A percentile compares a stretch with the other conserved stretches of the same genome.
Evolutionary conservation across 306 rosid genomes (phyloP).

Genomic region (Fagus crenata): DNA sequence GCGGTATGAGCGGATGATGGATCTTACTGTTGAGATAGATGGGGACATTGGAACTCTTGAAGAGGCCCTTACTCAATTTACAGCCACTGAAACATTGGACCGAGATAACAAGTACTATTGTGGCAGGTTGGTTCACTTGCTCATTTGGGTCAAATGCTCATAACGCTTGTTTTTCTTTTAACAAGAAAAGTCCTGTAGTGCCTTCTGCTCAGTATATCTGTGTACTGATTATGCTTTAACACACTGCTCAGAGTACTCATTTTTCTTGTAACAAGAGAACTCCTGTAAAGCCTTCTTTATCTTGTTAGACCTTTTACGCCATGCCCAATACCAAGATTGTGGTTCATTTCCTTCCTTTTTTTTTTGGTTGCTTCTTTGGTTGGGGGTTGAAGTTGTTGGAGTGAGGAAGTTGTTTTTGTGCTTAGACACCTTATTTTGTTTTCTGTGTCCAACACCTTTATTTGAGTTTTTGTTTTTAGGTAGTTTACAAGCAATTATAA

Average conservation of each 20-base stretch:
- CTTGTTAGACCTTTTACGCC: not conserved
- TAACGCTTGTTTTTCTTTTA: not conserved
- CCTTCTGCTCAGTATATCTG: not conserved
- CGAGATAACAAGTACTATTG: conserved; percentile 70
- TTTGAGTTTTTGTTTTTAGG: not conserved
- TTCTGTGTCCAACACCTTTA: not conserved
- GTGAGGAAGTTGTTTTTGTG: not conserved
- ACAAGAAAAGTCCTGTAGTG: not conserved
- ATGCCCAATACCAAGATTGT: not conserved
- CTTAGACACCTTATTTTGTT: not conserved
- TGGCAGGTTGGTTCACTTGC: conserved; percentile 53
- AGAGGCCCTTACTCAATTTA: conserved; percentile 81
- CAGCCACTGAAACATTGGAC: conserved; percentile 72
- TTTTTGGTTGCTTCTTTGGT: not conserved
- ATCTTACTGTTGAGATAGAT: conserved; percentile 77
- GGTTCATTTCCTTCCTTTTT: not conserved
- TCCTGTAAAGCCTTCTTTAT: not conserved
- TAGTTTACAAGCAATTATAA: not conserved
- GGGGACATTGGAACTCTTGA: conserved; percentile 82
- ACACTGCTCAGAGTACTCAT: not conserved
- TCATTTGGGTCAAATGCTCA: not conserved
- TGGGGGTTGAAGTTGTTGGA: not conserved
- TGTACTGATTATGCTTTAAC: not conserved
- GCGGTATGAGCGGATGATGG: conserved; percentile 76
- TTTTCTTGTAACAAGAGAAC: conserved; percentile 2